phyloP scores from a whole-genome alignment of 148 eudicot genomes.

The Persicaria maculosa region DNA sequence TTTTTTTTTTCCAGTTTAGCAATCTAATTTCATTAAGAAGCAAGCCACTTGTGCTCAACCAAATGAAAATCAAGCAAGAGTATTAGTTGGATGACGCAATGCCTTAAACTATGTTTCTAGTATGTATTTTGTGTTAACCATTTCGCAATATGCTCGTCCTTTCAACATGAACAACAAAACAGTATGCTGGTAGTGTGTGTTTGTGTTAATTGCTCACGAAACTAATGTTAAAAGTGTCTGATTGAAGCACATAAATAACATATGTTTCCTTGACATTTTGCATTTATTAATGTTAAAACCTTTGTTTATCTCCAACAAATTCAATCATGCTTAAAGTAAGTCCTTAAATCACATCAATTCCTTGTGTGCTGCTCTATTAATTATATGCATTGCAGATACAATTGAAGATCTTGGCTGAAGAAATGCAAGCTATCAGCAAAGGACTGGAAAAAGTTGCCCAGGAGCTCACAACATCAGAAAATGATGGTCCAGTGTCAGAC shows the following conservation, averaged over 20 bases:
- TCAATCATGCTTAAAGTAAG: background rate
- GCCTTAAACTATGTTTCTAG: background rate
- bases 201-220: background rate
- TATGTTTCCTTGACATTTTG: background rate
- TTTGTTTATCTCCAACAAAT: background rate
- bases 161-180: background rate
- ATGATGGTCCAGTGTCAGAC: slow-evolving; percentile 56
- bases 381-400: slow-evolving; percentile 37
- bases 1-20: background rate
- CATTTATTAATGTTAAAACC: background rate
- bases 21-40: background rate
- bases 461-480: slow-evolving; percentile 62
- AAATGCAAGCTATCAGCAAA: slow-evolving; percentile 71
- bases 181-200: background rate
- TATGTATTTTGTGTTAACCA: background rate
- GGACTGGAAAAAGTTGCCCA: slow-evolving; percentile 68
- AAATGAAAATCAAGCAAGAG: background rate
- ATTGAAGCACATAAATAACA: background rate
- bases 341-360: background rate
- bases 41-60: background rate
- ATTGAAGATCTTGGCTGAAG: slow-evolving; percentile 63
- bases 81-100: background rate
- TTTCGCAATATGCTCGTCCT: background rate
- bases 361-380: background rate
- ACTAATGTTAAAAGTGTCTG: background rate